A percentile compares a stretch with the other conserved stretches of the same genome.
These are phyloP conservation scores for Vairimorpha ceranae DNA, from an alignment of 371 early-diverging fungal species.

Conservation along the genomic window DNA sequence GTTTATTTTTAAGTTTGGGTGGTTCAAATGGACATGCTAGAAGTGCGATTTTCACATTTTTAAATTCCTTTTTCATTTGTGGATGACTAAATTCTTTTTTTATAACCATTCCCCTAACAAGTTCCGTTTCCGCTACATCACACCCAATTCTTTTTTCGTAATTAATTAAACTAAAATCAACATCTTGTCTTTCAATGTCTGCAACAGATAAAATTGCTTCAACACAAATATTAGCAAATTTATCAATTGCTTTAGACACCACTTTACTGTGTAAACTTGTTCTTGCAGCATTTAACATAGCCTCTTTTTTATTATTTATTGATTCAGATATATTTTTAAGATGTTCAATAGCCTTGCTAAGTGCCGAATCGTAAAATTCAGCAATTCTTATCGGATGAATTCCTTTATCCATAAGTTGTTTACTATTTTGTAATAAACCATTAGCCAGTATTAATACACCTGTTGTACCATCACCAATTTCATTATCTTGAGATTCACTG, in stretches of 20 bases:
- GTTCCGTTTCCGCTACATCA: conserved; percentile 76
- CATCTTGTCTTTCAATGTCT: conserved; percentile 91
- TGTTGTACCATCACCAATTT: conserved; percentile 99
- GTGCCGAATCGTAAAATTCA: conserved; percentile 92
- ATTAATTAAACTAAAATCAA: conserved; percentile 98
- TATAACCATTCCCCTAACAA: conserved; percentile 91
- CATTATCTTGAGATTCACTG: conserved; percentile 95
- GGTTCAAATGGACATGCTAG: conserved; percentile 99
- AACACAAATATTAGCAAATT: conserved; percentile 68
- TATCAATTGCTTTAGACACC: conserved; percentile 80
- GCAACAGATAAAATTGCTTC: conserved; percentile 91
- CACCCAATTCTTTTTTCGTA: conserved; percentile 94
- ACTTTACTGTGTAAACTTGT: conserved; percentile 94
- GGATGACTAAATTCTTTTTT: conserved; percentile 99
- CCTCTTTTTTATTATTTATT: conserved; percentile 25
- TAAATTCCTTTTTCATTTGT: conserved; percentile 91
- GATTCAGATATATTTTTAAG: conserved; percentile 82
- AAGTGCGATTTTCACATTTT: conserved; percentile 90
- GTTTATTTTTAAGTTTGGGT: conserved; percentile 99
- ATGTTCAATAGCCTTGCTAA: conserved; percentile 77
- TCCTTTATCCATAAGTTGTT: conserved; percentile 82
- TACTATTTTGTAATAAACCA: conserved; percentile 88
- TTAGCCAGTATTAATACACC: conserved; percentile 97
- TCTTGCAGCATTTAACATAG: conserved; percentile 84
- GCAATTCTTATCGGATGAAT: conserved; percentile 97